Evolutionary conservation across 208 protist genomes (phyloP).

Genomic region (Balamuthia mandrillaris): DNA sequence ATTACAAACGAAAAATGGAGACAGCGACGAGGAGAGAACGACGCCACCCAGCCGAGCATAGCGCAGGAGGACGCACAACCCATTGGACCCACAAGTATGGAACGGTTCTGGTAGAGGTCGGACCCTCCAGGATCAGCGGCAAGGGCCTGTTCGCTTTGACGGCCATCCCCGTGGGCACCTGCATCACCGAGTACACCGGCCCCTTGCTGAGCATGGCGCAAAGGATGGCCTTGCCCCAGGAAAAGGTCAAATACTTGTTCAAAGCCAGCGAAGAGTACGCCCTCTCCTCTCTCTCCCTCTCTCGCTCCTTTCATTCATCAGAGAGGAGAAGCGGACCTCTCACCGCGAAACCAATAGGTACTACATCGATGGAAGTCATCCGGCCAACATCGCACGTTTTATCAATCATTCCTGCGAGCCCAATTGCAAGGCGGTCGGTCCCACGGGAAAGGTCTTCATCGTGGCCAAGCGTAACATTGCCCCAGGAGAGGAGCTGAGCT

Average conservation of each 20-base stretch:
- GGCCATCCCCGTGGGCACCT: constrained; percentile 4
- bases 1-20: too few relatives aligned
- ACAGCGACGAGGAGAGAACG: too few relatives aligned
- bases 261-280: constrained; percentile 13
- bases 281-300: too few relatives aligned
- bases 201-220: neutral
- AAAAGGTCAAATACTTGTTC: constrained; percentile 6
- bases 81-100: too few relatives aligned
- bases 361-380: neutral
- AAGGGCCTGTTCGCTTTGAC: neutral
- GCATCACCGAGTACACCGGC: constrained; percentile 30
- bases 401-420: constrained; percentile 33
- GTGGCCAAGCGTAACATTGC: constrained; percentile 20
- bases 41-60: too few relatives aligned
- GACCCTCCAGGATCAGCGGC: neutral
- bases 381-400: neutral
- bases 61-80: too few relatives aligned
- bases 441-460: constrained; percentile 1
- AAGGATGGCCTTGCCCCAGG: neutral
- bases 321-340: too few relatives aligned
- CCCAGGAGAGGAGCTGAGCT: constrained; percentile 3
- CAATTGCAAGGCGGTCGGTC: constrained; percentile 4
- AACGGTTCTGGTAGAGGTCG: neutral
- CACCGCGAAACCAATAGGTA: too few relatives aligned
- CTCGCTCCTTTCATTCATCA: too few relatives aligned